Conservation (phyloP, 768 basidiomycete genomes). For the Suillus decipiens region DNA sequence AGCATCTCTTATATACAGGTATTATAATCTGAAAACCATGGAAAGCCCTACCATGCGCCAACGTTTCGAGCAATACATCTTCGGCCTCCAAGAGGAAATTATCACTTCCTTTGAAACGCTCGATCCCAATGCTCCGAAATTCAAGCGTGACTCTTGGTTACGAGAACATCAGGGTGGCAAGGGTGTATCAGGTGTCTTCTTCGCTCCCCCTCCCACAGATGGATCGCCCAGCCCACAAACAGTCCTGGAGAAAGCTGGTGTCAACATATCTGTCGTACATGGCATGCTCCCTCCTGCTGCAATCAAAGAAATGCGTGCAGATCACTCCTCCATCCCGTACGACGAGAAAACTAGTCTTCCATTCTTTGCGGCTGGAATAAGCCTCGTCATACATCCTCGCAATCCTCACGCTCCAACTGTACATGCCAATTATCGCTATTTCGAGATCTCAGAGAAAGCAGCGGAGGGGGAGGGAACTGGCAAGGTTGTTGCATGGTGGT, state of each 20-base stretch:
- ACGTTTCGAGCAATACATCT: conserved; percentile 76
- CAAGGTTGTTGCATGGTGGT: conserved; percentile 91
- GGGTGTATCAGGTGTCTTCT: conserved; percentile 84
- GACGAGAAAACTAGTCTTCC: conserved; percentile 67
- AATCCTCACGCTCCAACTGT: conserved; percentile 94
- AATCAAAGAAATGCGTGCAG: conserved; percentile 92
- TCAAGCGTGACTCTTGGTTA: conserved; percentile 82
- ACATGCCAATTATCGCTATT: conserved; percentile 97
- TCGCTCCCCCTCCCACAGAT: conserved; percentile 36
- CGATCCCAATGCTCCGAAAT: conserved; percentile 68
- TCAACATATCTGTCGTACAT: conserved; percentile 92
- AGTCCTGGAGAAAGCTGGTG: conserved; percentile 92
- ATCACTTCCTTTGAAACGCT: conserved; percentile 75
- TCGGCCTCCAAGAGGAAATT: conserved; percentile 76
- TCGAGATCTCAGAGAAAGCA: conserved; percentile 75
- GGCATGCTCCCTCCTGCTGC: conserved; percentile 86
- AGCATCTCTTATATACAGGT: neutral
- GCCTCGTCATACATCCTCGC: conserved; percentile 90
- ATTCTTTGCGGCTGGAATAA: conserved; percentile 92
- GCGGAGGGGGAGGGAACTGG: conserved; percentile 39
- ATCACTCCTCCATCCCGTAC: conserved; percentile 78
- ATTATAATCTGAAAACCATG: neutral
- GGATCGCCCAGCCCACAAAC: conserved; percentile 41
- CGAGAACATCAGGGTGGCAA: conserved; percentile 61
- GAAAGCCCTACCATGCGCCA: conserved; percentile 58